Percentiles rank a stretch among this genome's conserved stretches.
These are phyloP conservation scores for Prunus mume DNA, from an alignment of 306 rosid species.

Conservation along the genomic window DNA sequence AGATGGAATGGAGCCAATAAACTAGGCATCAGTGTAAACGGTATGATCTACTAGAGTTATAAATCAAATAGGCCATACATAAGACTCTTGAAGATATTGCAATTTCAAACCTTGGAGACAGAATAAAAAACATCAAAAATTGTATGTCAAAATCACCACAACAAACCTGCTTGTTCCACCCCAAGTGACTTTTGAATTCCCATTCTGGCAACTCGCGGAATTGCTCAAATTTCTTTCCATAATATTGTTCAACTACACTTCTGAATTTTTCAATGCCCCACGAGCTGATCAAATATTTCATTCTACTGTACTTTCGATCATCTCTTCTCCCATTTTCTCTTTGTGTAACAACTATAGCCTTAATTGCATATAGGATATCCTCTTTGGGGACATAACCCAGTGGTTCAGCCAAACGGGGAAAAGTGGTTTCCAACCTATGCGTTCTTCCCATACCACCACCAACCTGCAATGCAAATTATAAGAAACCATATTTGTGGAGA, in stretches of 20 bases:
- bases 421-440: conserved; percentile 81
- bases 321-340: conserved; percentile 97
- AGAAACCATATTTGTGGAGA: conserved; percentile 21
- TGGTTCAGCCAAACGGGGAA: conserved; percentile 87
- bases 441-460: conserved; percentile 99
- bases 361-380: conserved; percentile 88
- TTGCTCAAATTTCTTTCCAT: conserved; percentile 88
- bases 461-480: conserved; percentile 56
- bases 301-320: conserved; percentile 91
- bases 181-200: conserved; percentile 91
- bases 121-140: conserved; percentile 14
- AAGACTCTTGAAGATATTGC: neutral
- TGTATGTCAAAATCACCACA: conserved; percentile 19
- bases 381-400: conserved; percentile 91
- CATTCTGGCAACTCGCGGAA: conserved; percentile 76
- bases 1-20: conserved; percentile 4
- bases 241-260: conserved; percentile 73
- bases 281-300: conserved; percentile 88
- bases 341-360: conserved; percentile 94
- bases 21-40: neutral
- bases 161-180: conserved; percentile 97
- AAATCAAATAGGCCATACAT: neutral
- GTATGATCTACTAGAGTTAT: conserved; percentile 10
- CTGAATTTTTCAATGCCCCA: conserved; percentile 97
- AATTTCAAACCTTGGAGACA: neutral